A percentile compares a stretch with the other conserved stretches of the same genome.
phyloP scores from a whole-genome alignment of 768 basidiomycete species.

The Chalciporus pseudorubinellus region DNA sequence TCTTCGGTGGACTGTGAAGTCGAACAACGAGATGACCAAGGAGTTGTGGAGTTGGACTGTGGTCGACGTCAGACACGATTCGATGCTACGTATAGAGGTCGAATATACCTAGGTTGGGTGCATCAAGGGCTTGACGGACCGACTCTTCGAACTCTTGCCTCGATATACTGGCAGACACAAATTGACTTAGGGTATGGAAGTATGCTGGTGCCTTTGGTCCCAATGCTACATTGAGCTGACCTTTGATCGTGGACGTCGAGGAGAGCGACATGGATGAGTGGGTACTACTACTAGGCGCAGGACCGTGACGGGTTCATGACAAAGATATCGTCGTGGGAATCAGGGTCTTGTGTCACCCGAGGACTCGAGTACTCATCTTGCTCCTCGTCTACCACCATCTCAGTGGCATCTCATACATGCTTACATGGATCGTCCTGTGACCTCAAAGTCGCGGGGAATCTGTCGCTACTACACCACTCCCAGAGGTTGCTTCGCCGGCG shows the following conservation, averaged over 20 bases:
- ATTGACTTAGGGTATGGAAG: constrained; percentile 62
- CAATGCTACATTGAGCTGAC: constrained; percentile 59
- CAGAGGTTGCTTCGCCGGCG: constrained; percentile 68
- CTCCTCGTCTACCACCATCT: constrained; percentile 3
- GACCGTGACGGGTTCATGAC: too few relatives aligned
- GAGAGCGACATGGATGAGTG: constrained; percentile 61
- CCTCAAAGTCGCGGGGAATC: constrained; percentile 67
- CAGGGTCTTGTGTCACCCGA: neutral
- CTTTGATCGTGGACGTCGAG: constrained; percentile 71
- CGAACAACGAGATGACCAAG: constrained; percentile 78
- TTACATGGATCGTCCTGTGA: constrained; percentile 52
- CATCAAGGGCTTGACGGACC: constrained; percentile 59
- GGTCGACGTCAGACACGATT: constrained; percentile 8
- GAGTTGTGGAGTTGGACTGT: constrained; percentile 83
- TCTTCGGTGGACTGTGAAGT: constrained; percentile 70
- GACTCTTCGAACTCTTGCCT: constrained; percentile 75
- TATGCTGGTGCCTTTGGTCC: constrained; percentile 60
- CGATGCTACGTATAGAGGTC: neutral
- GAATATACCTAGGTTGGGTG: constrained; percentile 50
- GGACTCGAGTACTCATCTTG: neutral
- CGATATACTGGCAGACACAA: constrained; percentile 66
- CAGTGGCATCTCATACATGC: constrained; percentile 19
- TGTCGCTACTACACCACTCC: constrained; percentile 64
- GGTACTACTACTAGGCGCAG: constrained; percentile 11
- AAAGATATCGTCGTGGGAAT: neutral